phyloP scores from a whole-genome alignment of 441 rosid species.

The Populus trichocarpa region DNA sequence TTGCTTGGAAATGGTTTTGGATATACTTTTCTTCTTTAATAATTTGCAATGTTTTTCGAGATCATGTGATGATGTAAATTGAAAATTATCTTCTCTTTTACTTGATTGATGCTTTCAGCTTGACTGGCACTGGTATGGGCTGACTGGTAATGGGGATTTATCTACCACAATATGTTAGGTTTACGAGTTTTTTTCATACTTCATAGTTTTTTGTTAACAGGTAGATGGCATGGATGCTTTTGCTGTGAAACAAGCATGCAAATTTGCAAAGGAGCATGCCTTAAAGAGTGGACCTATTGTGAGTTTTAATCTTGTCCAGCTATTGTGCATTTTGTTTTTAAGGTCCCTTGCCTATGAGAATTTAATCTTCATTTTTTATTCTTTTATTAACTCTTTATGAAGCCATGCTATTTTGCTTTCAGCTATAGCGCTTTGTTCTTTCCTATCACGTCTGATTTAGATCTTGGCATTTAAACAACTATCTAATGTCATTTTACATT shows the following conservation, averaged over 20 bases:
- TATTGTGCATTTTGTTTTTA: slow-evolving; percentile 1
- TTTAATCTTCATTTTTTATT: not conserved
- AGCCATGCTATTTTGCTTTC: not conserved
- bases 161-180: not conserved
- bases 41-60: not conserved
- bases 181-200: not conserved
- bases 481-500: not conserved
- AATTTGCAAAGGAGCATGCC: slow-evolving; percentile 86
- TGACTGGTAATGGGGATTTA: not conserved
- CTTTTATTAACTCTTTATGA: not conserved
- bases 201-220: slow-evolving; percentile 29
- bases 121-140: not conserved
- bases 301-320: slow-evolving; percentile 29
- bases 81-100: no score
- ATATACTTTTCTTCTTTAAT: not conserved
- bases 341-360: not conserved
- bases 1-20: not conserved
- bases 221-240: slow-evolving; percentile 98
- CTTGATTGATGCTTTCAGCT: not conserved
- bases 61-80: no score
- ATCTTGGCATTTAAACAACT: not conserved
- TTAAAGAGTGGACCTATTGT: slow-evolving; percentile 94
- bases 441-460: not conserved
- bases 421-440: not conserved
- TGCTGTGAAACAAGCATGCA: slow-evolving; percentile 96